Conservation (phyloP, 805 yeast genomes). For the Myxozyma neglecta region DNA sequence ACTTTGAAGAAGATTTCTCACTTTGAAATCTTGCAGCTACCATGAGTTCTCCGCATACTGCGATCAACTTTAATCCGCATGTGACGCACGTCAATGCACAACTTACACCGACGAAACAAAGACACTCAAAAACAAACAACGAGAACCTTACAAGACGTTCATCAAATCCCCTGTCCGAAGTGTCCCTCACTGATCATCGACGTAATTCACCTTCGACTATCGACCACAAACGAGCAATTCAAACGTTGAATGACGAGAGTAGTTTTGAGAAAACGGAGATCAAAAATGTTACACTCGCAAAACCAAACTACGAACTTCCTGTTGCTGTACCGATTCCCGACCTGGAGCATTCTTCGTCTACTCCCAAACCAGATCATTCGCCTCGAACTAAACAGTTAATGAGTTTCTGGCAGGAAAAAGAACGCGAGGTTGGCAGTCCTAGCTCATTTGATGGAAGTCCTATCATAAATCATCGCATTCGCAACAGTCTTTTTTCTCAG, state of each 20-base stretch:
- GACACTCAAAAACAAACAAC: not conserved
- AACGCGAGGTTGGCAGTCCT: constrained; percentile 1
- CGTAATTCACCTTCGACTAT: constrained; percentile 29
- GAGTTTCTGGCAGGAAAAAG: constrained; percentile 30
- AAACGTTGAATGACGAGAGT: not conserved
- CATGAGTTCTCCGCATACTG: not conserved
- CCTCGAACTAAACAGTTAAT: constrained; percentile 12
- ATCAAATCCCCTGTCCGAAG: constrained; percentile 19
- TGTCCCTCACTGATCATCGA: constrained; percentile 18
- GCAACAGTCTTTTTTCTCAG: constrained; percentile 22
- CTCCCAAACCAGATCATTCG: not conserved
- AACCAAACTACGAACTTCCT: not conserved
- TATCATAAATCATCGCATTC: constrained; percentile 5
- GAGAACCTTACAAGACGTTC: not conserved
- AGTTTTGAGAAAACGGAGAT: not conserved
- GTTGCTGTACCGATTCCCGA: not conserved
- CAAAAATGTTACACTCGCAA: not conserved
- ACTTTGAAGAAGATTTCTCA: too few species aligned
- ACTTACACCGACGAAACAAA: constrained; percentile 5
- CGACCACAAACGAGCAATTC: constrained; percentile 18
- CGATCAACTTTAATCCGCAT: constrained; percentile 1
- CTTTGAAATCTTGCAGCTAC: too few species aligned
- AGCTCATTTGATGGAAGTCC: constrained; percentile 8
- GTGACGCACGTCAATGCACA: constrained; percentile 6
- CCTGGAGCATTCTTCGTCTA: not conserved